Evolutionary conservation across 441 rosid genomes (phyloP).

Genomic region (Pelargonium exstipulatum): DNA sequence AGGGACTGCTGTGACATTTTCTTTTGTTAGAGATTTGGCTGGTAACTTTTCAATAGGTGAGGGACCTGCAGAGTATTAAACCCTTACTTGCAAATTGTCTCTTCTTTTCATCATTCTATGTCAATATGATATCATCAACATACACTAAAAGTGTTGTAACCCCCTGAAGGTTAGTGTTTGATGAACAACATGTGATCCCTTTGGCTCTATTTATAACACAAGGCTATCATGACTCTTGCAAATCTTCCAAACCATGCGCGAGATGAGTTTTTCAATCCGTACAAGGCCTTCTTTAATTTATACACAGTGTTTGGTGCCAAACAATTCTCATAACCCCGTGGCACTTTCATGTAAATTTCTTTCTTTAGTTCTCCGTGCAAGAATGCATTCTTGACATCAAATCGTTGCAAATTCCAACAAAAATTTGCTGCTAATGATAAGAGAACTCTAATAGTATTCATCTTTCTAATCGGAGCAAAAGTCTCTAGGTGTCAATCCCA

Average conservation of each 20-base stretch:
- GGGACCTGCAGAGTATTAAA: too few relatives aligned
- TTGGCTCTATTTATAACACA: neutral
- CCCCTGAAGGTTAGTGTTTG: neutral
- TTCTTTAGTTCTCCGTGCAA: neutral
- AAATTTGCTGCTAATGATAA: neutral
- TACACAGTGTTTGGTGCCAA: neutral
- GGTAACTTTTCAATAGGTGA: too few relatives aligned
- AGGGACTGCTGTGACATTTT: too few relatives aligned
- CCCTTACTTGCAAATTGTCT: neutral
- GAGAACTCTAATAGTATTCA: neutral
- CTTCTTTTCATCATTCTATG: neutral
- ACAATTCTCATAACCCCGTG: neutral
- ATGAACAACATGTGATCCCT: neutral
- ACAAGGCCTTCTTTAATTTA: neutral
- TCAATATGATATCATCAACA: neutral
- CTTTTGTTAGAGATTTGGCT: too few relatives aligned
- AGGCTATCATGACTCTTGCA: neutral
- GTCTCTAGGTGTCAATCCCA: neutral
- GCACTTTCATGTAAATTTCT: neutral
- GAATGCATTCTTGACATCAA: neutral
- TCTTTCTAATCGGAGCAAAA: neutral
- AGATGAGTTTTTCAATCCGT: neutral
- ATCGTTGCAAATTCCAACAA: neutral
- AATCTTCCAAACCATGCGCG: neutral
- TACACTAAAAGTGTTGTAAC: neutral